Evolutionary conservation across 257 asterid species (phyloP).

Genomic region (Penstemon eatonii): DNA sequence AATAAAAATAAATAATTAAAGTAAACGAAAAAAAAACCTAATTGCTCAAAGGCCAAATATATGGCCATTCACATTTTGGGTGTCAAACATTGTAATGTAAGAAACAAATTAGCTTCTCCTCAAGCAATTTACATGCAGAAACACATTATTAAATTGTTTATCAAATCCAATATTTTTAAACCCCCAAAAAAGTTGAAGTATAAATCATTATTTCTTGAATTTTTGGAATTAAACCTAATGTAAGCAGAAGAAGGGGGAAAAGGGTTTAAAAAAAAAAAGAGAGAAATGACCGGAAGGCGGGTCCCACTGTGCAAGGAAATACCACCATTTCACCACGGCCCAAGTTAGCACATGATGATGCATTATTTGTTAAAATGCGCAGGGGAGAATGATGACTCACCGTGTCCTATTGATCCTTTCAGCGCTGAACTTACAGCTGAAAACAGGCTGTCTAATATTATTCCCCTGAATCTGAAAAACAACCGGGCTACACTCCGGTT

Average conservation of each 20-base stretch:
- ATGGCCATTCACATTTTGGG: slow-evolving; percentile 2
- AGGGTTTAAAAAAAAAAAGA: neutral
- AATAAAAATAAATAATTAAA: too few relatives aligned
- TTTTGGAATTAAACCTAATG: too few relatives aligned
- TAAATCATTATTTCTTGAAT: neutral
- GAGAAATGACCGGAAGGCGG: slow-evolving; percentile 9
- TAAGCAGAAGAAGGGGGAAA: neutral
- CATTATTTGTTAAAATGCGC: slow-evolving; percentile 31
- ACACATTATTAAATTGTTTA: slow-evolving; percentile 17
- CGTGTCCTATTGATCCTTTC: slow-evolving; percentile 71
- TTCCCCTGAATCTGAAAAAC: slow-evolving; percentile 82
- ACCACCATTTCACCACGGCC: too few relatives aligned
- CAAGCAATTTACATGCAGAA: slow-evolving; percentile 13
- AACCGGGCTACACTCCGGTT: slow-evolving; percentile 90
- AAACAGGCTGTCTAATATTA: slow-evolving; percentile 77
- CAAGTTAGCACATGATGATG: slow-evolving; percentile 24
- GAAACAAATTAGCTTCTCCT: neutral
- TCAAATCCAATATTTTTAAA: neutral
- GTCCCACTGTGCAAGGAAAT: slow-evolving; percentile 2
- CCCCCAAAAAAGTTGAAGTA: neutral
- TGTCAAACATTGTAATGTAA: neutral
- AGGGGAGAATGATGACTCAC: slow-evolving; percentile 41
- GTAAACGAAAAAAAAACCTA: too few relatives aligned
- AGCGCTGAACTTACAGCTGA: slow-evolving; percentile 85
- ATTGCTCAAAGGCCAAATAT: too few relatives aligned